Percentiles rank a stretch among this genome's conserved stretches.
phyloP scores from a whole-genome alignment of 2,329 filamentous ascomycete genomes.

The Clonostachys rosea region DNA sequence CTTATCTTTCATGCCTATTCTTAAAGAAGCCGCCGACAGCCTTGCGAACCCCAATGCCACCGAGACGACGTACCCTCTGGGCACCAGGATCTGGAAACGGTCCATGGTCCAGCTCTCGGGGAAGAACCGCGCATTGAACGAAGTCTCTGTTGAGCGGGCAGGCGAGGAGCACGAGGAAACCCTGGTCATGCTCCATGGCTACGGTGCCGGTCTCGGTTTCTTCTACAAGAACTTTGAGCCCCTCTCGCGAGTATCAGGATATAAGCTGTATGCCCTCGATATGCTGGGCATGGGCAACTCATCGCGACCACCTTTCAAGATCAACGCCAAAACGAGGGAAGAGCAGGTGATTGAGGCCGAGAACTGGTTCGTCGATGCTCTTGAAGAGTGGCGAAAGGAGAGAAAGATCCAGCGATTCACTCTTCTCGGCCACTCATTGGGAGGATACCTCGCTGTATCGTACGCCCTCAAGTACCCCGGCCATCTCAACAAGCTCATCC shows the following conservation, averaged over 20 bases:
- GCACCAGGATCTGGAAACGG: constrained; percentile 80
- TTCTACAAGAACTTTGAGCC: constrained; percentile 98
- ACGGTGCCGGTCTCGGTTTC: constrained; percentile 92
- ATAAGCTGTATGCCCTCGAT: constrained; percentile 91
- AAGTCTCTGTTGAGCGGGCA: constrained; percentile 86
- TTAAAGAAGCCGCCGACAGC: constrained; percentile 71
- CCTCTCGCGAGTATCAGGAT: constrained; percentile 71
- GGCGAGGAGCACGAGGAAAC: constrained; percentile 75
- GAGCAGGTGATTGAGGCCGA: constrained; percentile 86
- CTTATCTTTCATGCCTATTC: constrained; percentile 78
- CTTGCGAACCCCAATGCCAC: constrained; percentile 36
- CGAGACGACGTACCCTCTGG: constrained; percentile 68
- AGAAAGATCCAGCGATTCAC: constrained; percentile 92
- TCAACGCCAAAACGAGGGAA: constrained; percentile 75
- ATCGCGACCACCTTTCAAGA: constrained; percentile 75
- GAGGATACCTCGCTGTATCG: constrained; percentile 90
- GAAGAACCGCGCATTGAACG: constrained; percentile 83
- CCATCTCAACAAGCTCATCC: constrained; percentile 88
- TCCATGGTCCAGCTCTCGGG: constrained; percentile 80
- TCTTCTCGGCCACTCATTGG: constrained; percentile 85
- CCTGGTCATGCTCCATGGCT: constrained; percentile 93
- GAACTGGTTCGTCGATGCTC: constrained; percentile 90
- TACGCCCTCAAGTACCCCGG: constrained; percentile 97
- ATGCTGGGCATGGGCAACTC: constrained; percentile 94
- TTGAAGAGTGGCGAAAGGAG: constrained; percentile 92